Base-by-base conservation (phyloP, 805 yeast species). In the Debaryomyces hansenii region DNA sequence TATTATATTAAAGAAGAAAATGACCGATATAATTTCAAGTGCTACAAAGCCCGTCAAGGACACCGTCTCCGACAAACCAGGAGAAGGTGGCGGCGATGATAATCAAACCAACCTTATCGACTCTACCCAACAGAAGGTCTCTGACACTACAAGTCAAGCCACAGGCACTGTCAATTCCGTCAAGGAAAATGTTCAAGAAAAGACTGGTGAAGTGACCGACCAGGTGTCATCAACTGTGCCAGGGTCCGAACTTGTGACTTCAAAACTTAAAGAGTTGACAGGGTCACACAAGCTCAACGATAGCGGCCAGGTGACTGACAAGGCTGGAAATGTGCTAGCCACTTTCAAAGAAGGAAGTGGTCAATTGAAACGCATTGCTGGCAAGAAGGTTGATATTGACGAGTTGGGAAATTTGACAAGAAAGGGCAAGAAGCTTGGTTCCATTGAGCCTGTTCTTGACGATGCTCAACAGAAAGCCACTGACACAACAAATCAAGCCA, bases 301-400 rank as follows among this genome's bases (percentile, higher is more conserved):
- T 35, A 35, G 15, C 5, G 38, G 38, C 20, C 20, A 35, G 18
- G 38, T 35, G 20, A n/a, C 12, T 35, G 38, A 35, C 38, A 35
- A 15, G 15, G 20, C 12, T 18, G 38, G 38, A 20, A 35, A 35
- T n/a, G 38, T 35, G 38, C 24, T 35, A 20, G 38, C 38, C 12
- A 35, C 5, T 15, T 35, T 35, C 24, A 35, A 35, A 20, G 38
- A 35, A 35, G 38, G 38, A n/a, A 35, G 38, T 15, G 38, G 38
- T 15, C 38, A 35, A 20, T 15, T 35, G 20, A 35, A 35, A 12
- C 6, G 18, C 6, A 20, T 35, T 35, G 38, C 38, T 35, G 38
- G 38, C 20, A 35, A 35, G 38, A 35, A 35, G 38, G 38, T 35
- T 12, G 24, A 35, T 9, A 37, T 37, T 37, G 40, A 37, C 27